A percentile compares a stretch with the other conserved stretches of the same genome.
These are phyloP conservation scores for Oidiodendron maius DNA, from an alignment of 495 filamentous ascomycete genomes.

Conservation along the genomic window DNA sequence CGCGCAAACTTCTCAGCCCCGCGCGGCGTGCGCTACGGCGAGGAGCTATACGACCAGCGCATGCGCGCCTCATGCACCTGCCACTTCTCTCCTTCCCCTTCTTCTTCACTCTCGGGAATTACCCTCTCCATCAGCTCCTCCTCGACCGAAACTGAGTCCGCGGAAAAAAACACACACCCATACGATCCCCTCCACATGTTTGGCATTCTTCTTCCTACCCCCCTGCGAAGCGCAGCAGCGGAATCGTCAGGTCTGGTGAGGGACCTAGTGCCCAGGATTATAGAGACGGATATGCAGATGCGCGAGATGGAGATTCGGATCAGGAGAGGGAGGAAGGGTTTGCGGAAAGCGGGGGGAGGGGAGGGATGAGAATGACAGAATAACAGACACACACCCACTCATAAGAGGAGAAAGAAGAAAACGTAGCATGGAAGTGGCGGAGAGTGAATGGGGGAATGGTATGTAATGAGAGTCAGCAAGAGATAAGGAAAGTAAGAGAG, in stretches of 20 bases:
- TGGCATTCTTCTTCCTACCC: conserved; percentile 55
- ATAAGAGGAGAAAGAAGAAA: not conserved
- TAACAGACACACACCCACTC: not conserved
- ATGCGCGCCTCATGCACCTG: conserved; percentile 55
- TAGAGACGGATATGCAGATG: conserved; percentile 37
- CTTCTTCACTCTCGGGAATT: not conserved
- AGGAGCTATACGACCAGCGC: conserved; percentile 64
- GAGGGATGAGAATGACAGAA: conserved; percentile 16
- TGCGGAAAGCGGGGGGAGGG: conserved; percentile 34
- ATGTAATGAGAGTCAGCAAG: not conserved
- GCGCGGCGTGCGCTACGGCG: conserved; percentile 56
- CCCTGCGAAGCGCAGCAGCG: conserved; percentile 55
- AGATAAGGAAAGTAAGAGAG: not conserved
- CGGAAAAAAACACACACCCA: conserved; percentile 10
- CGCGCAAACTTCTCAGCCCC: conserved; percentile 66
- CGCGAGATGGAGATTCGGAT: conserved; percentile 42
- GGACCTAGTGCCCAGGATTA: conserved; percentile 38
- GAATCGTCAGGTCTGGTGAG: conserved; percentile 34
- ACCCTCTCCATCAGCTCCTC: not conserved
- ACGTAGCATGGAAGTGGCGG: too few relatives aligned
- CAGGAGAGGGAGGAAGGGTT: conserved; percentile 41
- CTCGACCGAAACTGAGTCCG: not conserved
- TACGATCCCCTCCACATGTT: conserved; percentile 64
- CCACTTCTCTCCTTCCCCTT: conserved; percentile 21
- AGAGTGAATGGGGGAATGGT: not conserved